Evolutionary conservation across 495 filamentous ascomycete genomes (phyloP).

Genomic region (Aspergillus funiculosus): DNA sequence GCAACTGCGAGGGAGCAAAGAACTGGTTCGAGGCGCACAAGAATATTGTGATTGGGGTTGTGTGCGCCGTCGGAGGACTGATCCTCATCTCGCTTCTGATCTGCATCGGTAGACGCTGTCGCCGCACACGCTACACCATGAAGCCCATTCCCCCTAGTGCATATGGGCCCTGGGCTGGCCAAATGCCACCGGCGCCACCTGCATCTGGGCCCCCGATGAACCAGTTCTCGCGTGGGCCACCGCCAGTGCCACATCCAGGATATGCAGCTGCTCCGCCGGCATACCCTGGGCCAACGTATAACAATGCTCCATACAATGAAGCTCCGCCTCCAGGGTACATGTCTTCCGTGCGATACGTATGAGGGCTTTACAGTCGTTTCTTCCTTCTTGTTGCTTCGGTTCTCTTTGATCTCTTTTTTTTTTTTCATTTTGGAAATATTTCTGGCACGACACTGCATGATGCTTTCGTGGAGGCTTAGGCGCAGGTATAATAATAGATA

Average conservation of each 20-base stretch:
- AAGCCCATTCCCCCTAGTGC: conserved; percentile 24
- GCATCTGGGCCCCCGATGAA: conserved; percentile 15
- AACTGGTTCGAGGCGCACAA: conserved; percentile 67
- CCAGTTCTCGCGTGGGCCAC: conserved; percentile 1
- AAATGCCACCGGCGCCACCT: conserved; percentile 20
- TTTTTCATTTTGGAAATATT: background rate
- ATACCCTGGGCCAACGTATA: background rate
- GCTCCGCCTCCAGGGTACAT: conserved; percentile 10
- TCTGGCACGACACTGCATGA: too few relatives aligned
- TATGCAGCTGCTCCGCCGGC: conserved; percentile 1
- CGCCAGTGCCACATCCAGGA: conserved; percentile 18
- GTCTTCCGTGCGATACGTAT: conserved; percentile 9
- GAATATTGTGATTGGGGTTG: conserved; percentile 70
- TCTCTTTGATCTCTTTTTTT: too few relatives aligned
- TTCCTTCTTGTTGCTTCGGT: background rate
- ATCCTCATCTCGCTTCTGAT: conserved; percentile 55
- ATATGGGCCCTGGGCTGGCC: conserved; percentile 22
- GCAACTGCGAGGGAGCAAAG: conserved; percentile 61
- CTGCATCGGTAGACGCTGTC: conserved; percentile 54
- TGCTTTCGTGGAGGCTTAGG: background rate
- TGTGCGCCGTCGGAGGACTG: conserved; percentile 59
- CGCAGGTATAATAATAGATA: background rate
- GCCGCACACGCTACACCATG: conserved; percentile 31
- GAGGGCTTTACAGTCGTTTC: too few relatives aligned
- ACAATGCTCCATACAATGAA: background rate